phyloP scores from a whole-genome alignment of 257 asterid species.

The Scutellaria barbata region DNA sequence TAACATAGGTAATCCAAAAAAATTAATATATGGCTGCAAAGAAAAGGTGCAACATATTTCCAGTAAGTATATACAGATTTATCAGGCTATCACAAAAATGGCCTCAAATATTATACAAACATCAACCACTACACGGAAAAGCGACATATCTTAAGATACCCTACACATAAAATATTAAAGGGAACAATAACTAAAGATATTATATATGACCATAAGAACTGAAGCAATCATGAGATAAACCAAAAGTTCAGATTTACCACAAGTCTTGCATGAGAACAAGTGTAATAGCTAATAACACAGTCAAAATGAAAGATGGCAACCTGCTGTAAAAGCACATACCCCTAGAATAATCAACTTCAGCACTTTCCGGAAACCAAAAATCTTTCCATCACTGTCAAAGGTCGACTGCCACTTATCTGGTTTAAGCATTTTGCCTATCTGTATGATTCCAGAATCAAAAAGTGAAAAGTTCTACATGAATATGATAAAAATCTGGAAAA shows the following conservation, averaged over 20 bases:
- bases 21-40: conserved; percentile 13
- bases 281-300: conserved; percentile 25
- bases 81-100: conserved; percentile 1
- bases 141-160: conserved; percentile 4
- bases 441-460: conserved; percentile 40
- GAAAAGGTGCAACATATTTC: conserved; percentile 19
- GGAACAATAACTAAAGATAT: conserved; percentile 16
- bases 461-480: conserved; percentile 21
- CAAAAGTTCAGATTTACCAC: neutral
- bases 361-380: conserved; percentile 79
- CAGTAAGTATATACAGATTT: neutral
- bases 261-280: conserved; percentile 21
- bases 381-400: conserved; percentile 87
- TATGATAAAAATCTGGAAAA: conserved; percentile 25
- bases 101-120: neutral
- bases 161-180: conserved; percentile 6
- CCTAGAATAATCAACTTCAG: conserved; percentile 89
- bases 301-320: conserved; percentile 17
- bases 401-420: conserved; percentile 96
- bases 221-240: conserved; percentile 2
- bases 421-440: conserved; percentile 94
- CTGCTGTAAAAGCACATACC: conserved; percentile 52
- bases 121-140: conserved; percentile 14
- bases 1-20: neutral
- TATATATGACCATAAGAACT: conserved; percentile 25